These are phyloP conservation scores for Irpex sp. DNA, from an alignment of 1,284 basidiomycete species.

Conservation along the genomic window DNA sequence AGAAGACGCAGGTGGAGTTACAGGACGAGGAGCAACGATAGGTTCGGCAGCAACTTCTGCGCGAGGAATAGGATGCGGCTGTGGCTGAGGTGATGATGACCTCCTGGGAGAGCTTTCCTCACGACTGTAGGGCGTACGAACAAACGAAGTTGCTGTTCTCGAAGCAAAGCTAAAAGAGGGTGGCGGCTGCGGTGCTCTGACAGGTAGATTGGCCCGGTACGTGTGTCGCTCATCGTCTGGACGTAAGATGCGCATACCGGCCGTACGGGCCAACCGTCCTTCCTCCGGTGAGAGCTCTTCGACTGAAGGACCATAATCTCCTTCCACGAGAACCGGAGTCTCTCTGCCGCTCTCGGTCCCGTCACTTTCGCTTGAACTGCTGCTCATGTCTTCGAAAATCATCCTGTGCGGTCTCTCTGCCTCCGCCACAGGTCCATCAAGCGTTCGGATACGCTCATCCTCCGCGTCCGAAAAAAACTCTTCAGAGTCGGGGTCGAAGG, in stretches of 20 bases:
- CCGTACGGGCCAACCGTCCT: slow-evolving; percentile 13
- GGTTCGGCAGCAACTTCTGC: slow-evolving; percentile 10
- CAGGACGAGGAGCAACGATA: background rate
- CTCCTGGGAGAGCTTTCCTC: background rate
- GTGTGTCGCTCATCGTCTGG: slow-evolving; percentile 10
- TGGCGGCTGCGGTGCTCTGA: background rate
- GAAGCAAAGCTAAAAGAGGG: background rate
- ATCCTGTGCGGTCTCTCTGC: slow-evolving; percentile 11
- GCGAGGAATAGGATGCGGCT: background rate
- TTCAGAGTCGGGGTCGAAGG: slow-evolving; percentile 78
- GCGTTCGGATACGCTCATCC: slow-evolving; percentile 36
- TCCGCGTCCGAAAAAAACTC: slow-evolving; percentile 61
- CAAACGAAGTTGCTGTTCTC: slow-evolving; percentile 1
- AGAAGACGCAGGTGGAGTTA: slow-evolving; percentile 2
- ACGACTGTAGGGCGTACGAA: slow-evolving; percentile 3
- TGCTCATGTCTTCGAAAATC: slow-evolving; percentile 18
- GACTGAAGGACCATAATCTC: slow-evolving; percentile 38
- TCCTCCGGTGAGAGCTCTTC: slow-evolving; percentile 33
- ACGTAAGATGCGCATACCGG: slow-evolving; percentile 24
- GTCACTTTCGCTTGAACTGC: slow-evolving; percentile 26
- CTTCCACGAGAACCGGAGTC: slow-evolving; percentile 36
- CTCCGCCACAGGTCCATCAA: slow-evolving; percentile 61
- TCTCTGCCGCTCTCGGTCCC: slow-evolving; percentile 27
- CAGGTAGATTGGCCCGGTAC: slow-evolving; percentile 5
- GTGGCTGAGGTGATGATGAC: slow-evolving; percentile 3